Evolutionary conservation across 306 rosid genomes (phyloP), one percentile per base, ranked within the genome.

Genomic region (Inga laurina): DNA sequence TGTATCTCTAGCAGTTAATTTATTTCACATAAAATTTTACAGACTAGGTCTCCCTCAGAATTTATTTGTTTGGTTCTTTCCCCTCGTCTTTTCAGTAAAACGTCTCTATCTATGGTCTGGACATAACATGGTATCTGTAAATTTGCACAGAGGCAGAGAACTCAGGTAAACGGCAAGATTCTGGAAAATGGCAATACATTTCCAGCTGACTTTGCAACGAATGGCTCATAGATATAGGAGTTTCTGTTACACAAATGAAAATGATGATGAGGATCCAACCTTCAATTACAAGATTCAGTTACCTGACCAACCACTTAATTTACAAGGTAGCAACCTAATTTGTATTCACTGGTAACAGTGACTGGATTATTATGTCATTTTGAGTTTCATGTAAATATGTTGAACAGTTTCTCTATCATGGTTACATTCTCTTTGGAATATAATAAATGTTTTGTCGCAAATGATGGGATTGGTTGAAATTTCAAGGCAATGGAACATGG

Each of bases 131-230:
- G 76, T 72, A 74, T 59, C 70, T 72, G 64, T 64, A 44, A 75
- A 44, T 24, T 51, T 88, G 35, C 76, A 66, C 94, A 96, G 99
- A 97, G 99, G 87, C 97, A 88, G 88, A 89, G 98, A 88, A 90
- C 92, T 86, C 99, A 91, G 87, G 87, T 91, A 49, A 97, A 97
- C 73, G 99, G 99, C 87, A 97, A 97, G 91, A 89, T 76, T 74
- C 71, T 86, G 44, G 99, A 97, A 59, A 97, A 97, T 44, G 97
- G 94, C 56, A 92, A 88, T 78, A 80, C 91, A 32, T 92, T 56
- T 66, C 98, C 89, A 87, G 85, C 81, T 6, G 95, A 94, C 88
- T 85, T 86, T 77, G 84, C 97, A 43, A 87, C 88, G 90, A 96
- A 92, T 68, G 93, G 92, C 72, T 90, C 88, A 48, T 92, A 92